Conservation (phyloP, 768 basidiomycete genomes). For the Tulasnella sp. region DNA sequence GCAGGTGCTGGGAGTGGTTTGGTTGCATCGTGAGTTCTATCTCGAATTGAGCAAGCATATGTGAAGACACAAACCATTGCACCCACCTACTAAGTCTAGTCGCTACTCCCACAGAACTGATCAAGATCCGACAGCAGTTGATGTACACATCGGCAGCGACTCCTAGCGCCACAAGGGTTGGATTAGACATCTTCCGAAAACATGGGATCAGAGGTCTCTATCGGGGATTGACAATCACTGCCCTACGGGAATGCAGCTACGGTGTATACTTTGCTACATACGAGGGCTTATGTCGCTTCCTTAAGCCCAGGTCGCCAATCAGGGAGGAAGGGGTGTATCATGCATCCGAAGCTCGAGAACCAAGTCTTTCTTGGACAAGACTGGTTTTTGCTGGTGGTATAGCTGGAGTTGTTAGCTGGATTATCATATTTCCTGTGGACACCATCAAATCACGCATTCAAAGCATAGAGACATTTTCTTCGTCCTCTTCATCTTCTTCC, state of each 20-base stretch:
- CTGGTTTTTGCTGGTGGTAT: conserved; percentile 61
- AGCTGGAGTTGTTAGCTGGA: conserved; percentile 68
- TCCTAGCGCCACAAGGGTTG: conserved; percentile 41
- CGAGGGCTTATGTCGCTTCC: conserved; percentile 45
- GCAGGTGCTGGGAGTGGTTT: conserved; percentile 75
- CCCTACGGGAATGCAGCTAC: conserved; percentile 65
- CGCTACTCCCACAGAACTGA: conserved; percentile 71
- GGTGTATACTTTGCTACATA: conserved; percentile 77
- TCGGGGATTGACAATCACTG: conserved; percentile 61
- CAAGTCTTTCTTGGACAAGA: conserved; percentile 37
- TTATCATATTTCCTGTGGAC: conserved; percentile 75
- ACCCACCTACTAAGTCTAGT: conserved; percentile 37
- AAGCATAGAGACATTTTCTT: conserved; percentile 25
- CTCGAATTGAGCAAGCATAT: not conserved
- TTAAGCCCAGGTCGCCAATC: conserved; percentile 28
- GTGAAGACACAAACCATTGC: not conserved
- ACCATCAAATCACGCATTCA: conserved; percentile 86
- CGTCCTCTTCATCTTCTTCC: not conserved
- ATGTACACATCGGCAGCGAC: conserved; percentile 25
- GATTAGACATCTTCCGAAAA: conserved; percentile 39
- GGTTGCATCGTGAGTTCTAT: conserved; percentile 53
- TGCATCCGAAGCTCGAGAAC: conserved; percentile 26
- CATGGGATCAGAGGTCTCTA: conserved; percentile 57
- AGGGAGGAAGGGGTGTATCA: conserved; percentile 30
- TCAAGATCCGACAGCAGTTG: conserved; percentile 77